phyloP scores from a whole-genome alignment of 2,329 filamentous ascomycete species.

The Diaporthe velutina region DNA sequence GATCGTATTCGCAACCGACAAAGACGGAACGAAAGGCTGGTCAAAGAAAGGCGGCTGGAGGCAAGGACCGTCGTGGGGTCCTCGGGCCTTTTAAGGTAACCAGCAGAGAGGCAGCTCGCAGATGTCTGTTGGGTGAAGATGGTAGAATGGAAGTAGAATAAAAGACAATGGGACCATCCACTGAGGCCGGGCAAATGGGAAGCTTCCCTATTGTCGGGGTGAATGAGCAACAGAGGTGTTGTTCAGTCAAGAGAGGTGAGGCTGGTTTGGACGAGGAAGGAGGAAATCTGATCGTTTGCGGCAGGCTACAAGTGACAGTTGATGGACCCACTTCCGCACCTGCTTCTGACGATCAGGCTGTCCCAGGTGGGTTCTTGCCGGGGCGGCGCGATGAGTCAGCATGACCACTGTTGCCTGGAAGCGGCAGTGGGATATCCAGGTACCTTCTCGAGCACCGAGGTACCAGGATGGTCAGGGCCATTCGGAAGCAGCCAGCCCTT shows the following conservation, averaged over 20 bases:
- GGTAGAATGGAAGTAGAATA: not conserved
- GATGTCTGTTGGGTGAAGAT: not conserved
- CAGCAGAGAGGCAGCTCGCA: not conserved
- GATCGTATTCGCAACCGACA: not conserved
- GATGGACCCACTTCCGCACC: conserved; percentile 17
- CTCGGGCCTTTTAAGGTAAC: conserved; percentile 28
- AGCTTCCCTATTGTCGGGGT: conserved; percentile 17
- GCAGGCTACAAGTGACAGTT: conserved; percentile 28
- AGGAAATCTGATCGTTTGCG: conserved; percentile 29
- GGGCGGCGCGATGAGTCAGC: conserved; percentile 20
- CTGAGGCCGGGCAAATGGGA: not conserved
- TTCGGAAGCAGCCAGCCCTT: not conserved
- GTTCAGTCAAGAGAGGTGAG: not conserved
- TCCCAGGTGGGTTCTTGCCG: not conserved
- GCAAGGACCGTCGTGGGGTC: conserved; percentile 20
- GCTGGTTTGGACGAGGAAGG: conserved; percentile 18
- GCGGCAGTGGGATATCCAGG: too few species aligned
- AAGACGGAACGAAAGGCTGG: not conserved
- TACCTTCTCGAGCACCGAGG: not conserved
- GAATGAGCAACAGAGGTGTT: not conserved
- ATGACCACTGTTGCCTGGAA: not conserved
- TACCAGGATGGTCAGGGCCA: not conserved
- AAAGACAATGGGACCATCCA: not conserved
- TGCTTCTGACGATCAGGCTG: conserved; percentile 25
- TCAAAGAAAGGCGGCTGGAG: conserved; percentile 13